A percentile compares a stretch with the other conserved stretches of the same genome.
Conservation (phyloP, 768 basidiomycete species). For the Tephrocybe rancida region DNA sequence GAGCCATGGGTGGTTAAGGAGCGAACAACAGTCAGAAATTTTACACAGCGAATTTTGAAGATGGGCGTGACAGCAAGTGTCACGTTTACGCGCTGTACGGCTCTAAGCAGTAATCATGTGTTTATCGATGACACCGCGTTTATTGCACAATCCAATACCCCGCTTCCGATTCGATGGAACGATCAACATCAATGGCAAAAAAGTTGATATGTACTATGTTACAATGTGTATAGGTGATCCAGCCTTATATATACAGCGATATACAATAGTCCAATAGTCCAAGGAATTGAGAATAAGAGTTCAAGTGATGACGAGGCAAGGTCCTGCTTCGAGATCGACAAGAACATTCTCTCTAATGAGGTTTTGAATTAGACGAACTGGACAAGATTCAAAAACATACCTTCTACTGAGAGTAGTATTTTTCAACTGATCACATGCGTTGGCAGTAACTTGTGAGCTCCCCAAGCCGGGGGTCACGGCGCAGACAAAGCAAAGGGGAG, state of each 20-base stretch:
- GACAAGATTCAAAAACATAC: constrained; percentile 25
- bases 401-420: constrained; percentile 42
- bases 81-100: constrained; percentile 11
- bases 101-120: constrained; percentile 10
- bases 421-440: constrained; percentile 47
- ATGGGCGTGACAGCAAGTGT: constrained; percentile 15
- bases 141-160: background rate
- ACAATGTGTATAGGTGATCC: constrained; percentile 6
- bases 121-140: constrained; percentile 9
- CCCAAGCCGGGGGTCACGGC: constrained; percentile 47
- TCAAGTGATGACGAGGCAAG: constrained; percentile 60
- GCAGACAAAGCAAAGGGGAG: constrained; percentile 60
- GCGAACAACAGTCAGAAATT: constrained; percentile 18
- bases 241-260: constrained; percentile 7
- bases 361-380: background rate
- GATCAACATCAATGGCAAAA: background rate
- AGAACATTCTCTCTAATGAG: constrained; percentile 26
- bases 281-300: background rate
- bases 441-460: constrained; percentile 41
- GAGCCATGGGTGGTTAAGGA: constrained; percentile 51
- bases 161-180: too few relatives aligned
- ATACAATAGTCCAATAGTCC: constrained; percentile 4
- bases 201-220: constrained; percentile 1
- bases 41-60: constrained; percentile 14
- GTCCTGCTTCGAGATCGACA: constrained; percentile 51